Conservation (phyloP, 495 filamentous ascomycete species). For the Trichoderma gamsii region DNA sequence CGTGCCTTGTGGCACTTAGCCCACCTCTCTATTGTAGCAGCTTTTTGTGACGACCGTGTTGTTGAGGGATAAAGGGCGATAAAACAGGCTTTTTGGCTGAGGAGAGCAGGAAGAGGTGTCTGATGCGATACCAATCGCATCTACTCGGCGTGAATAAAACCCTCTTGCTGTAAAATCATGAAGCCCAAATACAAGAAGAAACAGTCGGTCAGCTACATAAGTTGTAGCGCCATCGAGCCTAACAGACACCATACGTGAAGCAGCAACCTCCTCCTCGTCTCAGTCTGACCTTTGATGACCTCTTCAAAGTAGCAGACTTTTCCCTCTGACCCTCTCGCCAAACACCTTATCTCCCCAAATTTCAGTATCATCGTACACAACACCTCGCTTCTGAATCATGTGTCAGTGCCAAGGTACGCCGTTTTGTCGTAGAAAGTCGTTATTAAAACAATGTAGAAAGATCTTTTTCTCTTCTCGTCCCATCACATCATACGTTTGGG, state of each 20-base stretch:
- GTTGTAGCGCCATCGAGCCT: neutral
- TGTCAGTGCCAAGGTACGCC: conserved; percentile 2
- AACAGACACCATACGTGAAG: neutral
- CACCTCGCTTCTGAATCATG: neutral
- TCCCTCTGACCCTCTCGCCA: neutral
- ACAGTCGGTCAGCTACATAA: neutral
- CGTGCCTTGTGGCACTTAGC: conserved; percentile 1
- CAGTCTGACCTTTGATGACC: neutral
- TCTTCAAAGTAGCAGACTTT: neutral
- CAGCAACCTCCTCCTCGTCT: neutral
- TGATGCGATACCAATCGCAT: neutral
- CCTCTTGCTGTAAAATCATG: neutral
- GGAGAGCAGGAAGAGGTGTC: neutral
- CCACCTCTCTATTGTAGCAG: neutral
- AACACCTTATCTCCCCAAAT: neutral
- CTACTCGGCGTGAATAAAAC: neutral
- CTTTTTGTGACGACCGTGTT: neutral
- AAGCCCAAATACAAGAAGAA: neutral
- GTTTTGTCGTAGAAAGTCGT: conserved; percentile 2
- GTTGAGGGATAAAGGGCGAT: neutral
- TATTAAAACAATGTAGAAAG: neutral
- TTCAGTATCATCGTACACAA: conserved; percentile 1
- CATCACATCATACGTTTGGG: neutral
- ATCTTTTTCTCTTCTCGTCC: neutral
- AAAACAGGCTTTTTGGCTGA: neutral